Evolutionary conservation across 2,329 filamentous ascomycete genomes (phyloP).

Genomic region (Huntiella bhutanensis): DNA sequence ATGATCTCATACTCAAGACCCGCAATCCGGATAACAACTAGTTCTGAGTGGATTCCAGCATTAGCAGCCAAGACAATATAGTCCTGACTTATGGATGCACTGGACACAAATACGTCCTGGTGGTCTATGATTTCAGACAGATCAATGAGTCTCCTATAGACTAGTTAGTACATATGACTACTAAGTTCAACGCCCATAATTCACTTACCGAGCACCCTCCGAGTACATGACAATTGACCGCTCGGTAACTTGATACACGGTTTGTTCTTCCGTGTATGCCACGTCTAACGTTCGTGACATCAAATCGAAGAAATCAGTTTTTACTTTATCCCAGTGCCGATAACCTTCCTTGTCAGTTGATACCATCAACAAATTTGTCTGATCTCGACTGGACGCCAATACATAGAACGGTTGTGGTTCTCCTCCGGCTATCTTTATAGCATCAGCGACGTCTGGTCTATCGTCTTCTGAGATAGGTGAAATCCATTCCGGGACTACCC

Average conservation of each 20-base stretch:
- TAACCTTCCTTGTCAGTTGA: neutral
- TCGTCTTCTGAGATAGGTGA: slow-evolving; percentile 11
- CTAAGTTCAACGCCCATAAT: neutral
- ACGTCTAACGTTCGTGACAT: slow-evolving; percentile 32
- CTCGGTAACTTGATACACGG: slow-evolving; percentile 36
- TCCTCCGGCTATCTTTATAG: neutral
- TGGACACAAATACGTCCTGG: slow-evolving; percentile 18
- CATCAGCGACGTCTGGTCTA: neutral
- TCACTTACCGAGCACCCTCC: slow-evolving; percentile 20
- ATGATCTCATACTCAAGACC: neutral
- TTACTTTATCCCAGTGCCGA: too few relatives aligned
- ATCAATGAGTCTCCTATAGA: slow-evolving; percentile 16
- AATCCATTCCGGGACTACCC: slow-evolving; percentile 26
- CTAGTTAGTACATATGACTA: slow-evolving; percentile 12
- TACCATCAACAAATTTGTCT: slow-evolving; percentile 20
- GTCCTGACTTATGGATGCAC: slow-evolving; percentile 24
- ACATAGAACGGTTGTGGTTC: slow-evolving; percentile 16
- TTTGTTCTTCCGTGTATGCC: slow-evolving; percentile 19
- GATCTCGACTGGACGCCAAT: slow-evolving; percentile 30
- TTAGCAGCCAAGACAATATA: slow-evolving; percentile 26
- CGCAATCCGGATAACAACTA: slow-evolving; percentile 2
- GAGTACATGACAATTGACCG: slow-evolving; percentile 23
- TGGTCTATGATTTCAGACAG: slow-evolving; percentile 19
- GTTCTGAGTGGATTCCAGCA: neutral
- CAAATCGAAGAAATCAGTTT: slow-evolving; percentile 27